These are phyloP conservation scores for Cardamine resedifolia DNA, from an alignment of 345 rosid species.

Conservation along the genomic window DNA sequence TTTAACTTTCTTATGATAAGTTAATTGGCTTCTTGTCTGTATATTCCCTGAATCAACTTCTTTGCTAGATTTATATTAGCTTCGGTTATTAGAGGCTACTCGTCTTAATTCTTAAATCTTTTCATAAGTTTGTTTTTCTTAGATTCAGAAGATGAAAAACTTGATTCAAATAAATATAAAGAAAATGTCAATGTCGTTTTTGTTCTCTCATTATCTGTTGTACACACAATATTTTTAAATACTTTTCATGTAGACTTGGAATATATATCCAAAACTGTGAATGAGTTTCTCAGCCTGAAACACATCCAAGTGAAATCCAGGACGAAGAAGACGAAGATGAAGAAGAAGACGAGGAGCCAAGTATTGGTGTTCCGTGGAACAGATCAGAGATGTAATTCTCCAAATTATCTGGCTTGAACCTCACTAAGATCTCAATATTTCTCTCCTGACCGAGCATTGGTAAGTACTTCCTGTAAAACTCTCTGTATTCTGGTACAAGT, in stretches of 20 bases:
- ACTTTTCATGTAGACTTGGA: not conserved
- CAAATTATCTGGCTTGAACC: slow-evolving; percentile 62
- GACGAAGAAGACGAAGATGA: slow-evolving; percentile 37
- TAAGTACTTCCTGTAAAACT: slow-evolving; percentile 47
- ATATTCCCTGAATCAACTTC: not conserved
- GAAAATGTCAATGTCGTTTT: slow-evolving; percentile 11
- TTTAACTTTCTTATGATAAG: not conserved
- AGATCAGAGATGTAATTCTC: slow-evolving; percentile 66
- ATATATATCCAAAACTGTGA: slow-evolving; percentile 9
- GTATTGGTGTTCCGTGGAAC: slow-evolving; percentile 53
- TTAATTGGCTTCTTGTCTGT: slow-evolving; percentile 21
- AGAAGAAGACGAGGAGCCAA: slow-evolving; percentile 39
- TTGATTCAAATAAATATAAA: not conserved
- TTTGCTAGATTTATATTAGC: slow-evolving; percentile 1
- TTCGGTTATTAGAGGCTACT: not conserved
- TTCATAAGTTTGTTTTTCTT: not conserved
- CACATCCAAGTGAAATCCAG: slow-evolving; percentile 40
- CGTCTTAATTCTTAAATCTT: not conserved
- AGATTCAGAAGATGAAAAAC: not conserved
- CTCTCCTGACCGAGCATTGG: slow-evolving; percentile 39
- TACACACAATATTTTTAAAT: slow-evolving; percentile 9
- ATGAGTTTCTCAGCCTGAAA: slow-evolving; percentile 28
- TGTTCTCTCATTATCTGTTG: not conserved
- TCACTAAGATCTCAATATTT: slow-evolving; percentile 41
- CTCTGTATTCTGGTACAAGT: slow-evolving; percentile 57